Conservation (phyloP, 352 stramenopile genomes). For the Globisporangium uncinulatum region DNA sequence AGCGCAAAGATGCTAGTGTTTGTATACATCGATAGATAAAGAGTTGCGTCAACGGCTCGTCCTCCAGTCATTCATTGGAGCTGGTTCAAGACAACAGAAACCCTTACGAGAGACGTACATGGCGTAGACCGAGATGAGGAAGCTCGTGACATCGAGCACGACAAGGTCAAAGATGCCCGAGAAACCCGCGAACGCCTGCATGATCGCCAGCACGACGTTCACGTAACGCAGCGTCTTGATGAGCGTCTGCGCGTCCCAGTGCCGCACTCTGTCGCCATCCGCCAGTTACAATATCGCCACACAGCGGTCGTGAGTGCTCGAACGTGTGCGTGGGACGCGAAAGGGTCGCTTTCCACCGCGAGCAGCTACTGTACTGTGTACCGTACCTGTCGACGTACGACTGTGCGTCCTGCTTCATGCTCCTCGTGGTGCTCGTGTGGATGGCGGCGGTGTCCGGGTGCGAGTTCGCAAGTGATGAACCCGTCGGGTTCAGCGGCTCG, state of each 20-base stretch:
- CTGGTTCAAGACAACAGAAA: too few relatives aligned
- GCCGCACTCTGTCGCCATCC: constrained; percentile 38
- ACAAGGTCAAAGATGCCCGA: constrained; percentile 82
- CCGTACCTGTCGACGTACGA: constrained; percentile 12
- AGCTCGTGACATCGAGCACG: constrained; percentile 82
- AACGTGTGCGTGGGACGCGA: too few relatives aligned
- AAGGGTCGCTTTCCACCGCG: too few relatives aligned
- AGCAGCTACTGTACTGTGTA: background rate
- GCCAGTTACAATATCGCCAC: background rate
- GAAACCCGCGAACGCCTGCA: constrained; percentile 80
- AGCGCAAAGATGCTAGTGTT: constrained; percentile 69
- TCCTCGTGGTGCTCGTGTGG: constrained; percentile 15
- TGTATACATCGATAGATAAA: too few relatives aligned
- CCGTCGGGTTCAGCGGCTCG: constrained; percentile 15
- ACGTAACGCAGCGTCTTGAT: constrained; percentile 81
- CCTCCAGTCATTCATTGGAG: background rate
- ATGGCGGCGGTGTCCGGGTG: background rate
- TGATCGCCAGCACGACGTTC: constrained; percentile 73
- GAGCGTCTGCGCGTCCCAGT: constrained; percentile 60
- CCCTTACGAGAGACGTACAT: constrained; percentile 38
- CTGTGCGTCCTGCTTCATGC: constrained; percentile 12
- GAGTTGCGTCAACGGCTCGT: background rate
- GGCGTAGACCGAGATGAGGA: constrained; percentile 83
- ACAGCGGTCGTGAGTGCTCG: too few relatives aligned
- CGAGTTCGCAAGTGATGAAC: constrained; percentile 7